Evolutionary conservation across 257 asterid genomes (phyloP), one percentile per base, ranked within the genome.

Genomic region (Coffea canephora): DNA sequence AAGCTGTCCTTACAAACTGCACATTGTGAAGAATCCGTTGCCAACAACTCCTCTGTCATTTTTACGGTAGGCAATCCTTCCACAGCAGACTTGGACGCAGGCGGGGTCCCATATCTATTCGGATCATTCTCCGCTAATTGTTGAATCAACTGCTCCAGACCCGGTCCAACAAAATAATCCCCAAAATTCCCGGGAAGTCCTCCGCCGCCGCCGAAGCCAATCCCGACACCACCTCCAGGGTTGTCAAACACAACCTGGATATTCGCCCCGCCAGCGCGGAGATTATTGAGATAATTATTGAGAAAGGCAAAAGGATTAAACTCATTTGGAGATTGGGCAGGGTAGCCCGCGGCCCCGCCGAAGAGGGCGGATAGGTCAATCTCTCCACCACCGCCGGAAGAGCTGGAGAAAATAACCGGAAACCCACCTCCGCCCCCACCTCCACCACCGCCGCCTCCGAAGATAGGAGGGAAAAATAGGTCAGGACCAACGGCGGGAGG

Each of bases 1-100:
- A 95, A 95, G 81, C 79, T 85, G 72, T 93, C 99, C 78, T 91
- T 95, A 82, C 99, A 95, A 67, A 95, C 98, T 1, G 98, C 97
- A 41, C 98, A 93, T 34, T 87, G 96, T 2, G 91, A 90, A 1
- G 89, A 86, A 84, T 94, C 98, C 1, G 94, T 84, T 6, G 68
- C 85, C 86, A 93, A 68, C 78, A 94, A 80, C 52, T 83, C 94
- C 52, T 68, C 82, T 8, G 82, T 81, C 15, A 94, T 87, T 79
- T 76, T 85, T n/a, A 93, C 52, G 87, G 85, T 89, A 0, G 98
- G 97, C 81, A 94, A 86, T 49, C 91, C 94, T 71, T 88, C 87
- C 48, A 94, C 90, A 0, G 87, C 96, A 52, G 92, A 82, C 81
- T 93, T 91, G 0, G 98, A 79, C 3, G 98, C 98, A 16, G 98